phyloP scores from a whole-genome alignment of 2,329 filamentous ascomycete genomes.

The Colletotrichum musicola region DNA sequence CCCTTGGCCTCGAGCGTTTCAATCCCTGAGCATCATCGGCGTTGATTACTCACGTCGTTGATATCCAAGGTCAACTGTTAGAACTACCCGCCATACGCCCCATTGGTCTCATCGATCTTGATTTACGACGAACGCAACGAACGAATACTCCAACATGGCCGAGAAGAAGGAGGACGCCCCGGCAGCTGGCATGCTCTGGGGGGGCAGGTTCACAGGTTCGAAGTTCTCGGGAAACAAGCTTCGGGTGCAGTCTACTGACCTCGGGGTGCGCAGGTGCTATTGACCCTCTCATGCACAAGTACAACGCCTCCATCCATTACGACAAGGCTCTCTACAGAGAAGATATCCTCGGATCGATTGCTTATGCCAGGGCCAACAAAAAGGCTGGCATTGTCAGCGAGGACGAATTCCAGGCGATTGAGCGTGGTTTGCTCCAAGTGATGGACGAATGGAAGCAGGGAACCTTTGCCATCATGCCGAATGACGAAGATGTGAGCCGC shows the following conservation, averaged over 20 bases:
- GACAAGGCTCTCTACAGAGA: conserved; percentile 75
- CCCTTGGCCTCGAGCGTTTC: not conserved
- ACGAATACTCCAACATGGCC: conserved; percentile 7
- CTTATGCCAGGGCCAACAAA: conserved; percentile 74
- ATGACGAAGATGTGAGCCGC: conserved; percentile 38
- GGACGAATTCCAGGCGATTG: conserved; percentile 72
- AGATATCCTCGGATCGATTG: conserved; percentile 74
- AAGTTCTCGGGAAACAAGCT: conserved; percentile 30
- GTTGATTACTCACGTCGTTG: not conserved
- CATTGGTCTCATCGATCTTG: not conserved
- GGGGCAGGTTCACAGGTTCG: conserved; percentile 58
- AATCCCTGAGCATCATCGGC: too few species aligned
- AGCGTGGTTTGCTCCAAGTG: conserved; percentile 66
- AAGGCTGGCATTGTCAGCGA: conserved; percentile 72
- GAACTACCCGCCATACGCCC: not conserved
- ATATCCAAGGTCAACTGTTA: conserved; percentile 4
- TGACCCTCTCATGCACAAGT: conserved; percentile 48
- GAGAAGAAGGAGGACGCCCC: conserved; percentile 45
- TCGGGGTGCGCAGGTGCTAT: conserved; percentile 28
- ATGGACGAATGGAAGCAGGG: conserved; percentile 46
- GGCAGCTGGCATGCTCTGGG: conserved; percentile 42
- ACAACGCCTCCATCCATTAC: conserved; percentile 77
- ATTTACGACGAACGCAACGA: conserved; percentile 4
- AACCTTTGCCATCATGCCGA: conserved; percentile 43
- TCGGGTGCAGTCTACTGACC: conserved; percentile 14